Base-by-base conservation (phyloP, 1,139 yeast genomes). In the Nakaseomyces bracarensis region DNA sequence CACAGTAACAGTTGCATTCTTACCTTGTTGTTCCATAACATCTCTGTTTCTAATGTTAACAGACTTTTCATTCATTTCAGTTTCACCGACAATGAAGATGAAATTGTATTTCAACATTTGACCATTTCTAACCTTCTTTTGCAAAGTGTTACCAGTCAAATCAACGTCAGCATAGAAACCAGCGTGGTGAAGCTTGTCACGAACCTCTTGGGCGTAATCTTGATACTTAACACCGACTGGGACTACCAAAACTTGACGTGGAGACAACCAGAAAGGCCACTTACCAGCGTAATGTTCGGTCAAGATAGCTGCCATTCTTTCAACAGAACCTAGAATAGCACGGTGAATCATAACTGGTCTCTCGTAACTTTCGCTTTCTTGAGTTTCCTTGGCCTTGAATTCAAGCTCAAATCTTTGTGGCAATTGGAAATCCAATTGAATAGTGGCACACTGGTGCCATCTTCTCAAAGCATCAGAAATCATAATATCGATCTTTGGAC, bases 251-350 rank as follows among this genome's bases (percentile, higher is more conserved):
- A 87, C 73, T 69, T 91, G 98, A 73, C 97, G 83, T 59, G 98
- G 98, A 25, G 96, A 87, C 59, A 91, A 73, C 98, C 98, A 91
- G 75, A 91, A 82, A 58, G 98, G 98, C 97, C 97, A 89, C 66
- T 85, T 87, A 60, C 98, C 98, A 62, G 89, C 94, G 69, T 73
- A 89, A 69, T 91, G 97, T 66, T 91, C 98, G 47, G 95, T 87
- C 66, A 91, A 78, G 57, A 91, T 86, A 49, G 96, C 97, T 53
- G 95, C 82, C 95, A 91, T 87, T 74, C 98, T 82, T 72, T 91
- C 98, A 43, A 91, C 91, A 34, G 96, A 87, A 48, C 98, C 98
- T 64, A 87, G 79, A 52, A 91, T 84, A 53, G 98, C 98, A 71
- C 98, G 83, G 70, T 91, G 98, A 60, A 91, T 87, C 97, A 91